Conservation (phyloP, 1,284 basidiomycete genomes). For the Stygiomarasmius scandens region DNA sequence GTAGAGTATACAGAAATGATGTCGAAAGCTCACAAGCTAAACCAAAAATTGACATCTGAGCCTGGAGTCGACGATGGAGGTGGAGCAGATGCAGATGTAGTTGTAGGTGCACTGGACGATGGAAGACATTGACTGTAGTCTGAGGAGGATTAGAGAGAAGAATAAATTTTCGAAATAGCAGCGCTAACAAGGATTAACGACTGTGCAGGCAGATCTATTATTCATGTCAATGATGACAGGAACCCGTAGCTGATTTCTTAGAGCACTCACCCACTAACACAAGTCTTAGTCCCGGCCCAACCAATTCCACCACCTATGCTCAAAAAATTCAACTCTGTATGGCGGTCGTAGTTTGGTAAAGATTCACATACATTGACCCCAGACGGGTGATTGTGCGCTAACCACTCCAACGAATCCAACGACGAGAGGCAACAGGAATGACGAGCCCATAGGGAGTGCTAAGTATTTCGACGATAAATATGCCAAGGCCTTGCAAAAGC, state of each 20-base stretch:
- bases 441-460: too few species aligned
- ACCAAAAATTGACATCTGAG: conserved; percentile 45
- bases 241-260: background rate
- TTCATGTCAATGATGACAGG: background rate
- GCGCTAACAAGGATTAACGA: background rate
- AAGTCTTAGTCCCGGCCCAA: conserved; percentile 43
- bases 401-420: too few species aligned
- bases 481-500: too few species aligned
- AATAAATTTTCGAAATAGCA: background rate
- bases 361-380: conserved; percentile 8
- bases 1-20: too few species aligned
- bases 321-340: too few species aligned
- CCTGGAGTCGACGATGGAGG: conserved; percentile 21
- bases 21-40: conserved; percentile 53
- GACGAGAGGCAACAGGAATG: too few species aligned
- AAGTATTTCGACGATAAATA: too few species aligned
- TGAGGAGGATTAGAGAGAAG: background rate
- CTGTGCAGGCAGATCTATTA: conserved; percentile 23
- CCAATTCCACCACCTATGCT: conserved; percentile 43
- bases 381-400: conserved; percentile 1
- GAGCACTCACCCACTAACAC: conserved; percentile 32
- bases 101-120: background rate
- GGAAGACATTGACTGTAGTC: conserved; percentile 6
- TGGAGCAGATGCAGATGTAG: conserved; percentile 23
- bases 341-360: too few species aligned